Base-by-base conservation (phyloP, 805 yeast genomes). In the Candida takata region DNA sequence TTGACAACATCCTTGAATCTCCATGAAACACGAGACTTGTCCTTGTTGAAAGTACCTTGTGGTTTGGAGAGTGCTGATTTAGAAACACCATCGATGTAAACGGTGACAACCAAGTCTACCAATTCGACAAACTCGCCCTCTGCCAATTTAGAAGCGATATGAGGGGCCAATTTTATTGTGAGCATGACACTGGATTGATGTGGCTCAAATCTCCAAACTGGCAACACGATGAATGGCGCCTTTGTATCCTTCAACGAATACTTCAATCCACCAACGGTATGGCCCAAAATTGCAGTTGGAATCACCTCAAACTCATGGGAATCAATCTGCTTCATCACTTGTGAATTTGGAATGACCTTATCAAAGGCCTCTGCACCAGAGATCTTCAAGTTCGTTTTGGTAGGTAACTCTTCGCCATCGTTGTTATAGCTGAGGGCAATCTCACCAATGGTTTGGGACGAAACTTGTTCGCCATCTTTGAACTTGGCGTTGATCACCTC, bases 161-260 rank as follows among this genome's bases (percentile, higher is more conserved):
- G 60, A 4, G 76, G 76, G 33, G 74, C 62, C 41, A 83, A 67
- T 52, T 69, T 71, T 43, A 85, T 61, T 14, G 81, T 77, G 38
- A 90, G 67, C 62, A 88, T 83, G 38, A 90, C 81, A 47, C 95
- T 80, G 1, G 96, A 79, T 62, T 87, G 95, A 37, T 70, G 79
- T 14, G 71, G 70, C 57, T 88, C 96, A 54, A 81, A 82, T 52
- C 87, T 82, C 97, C 97, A 92, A 30, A 81, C 74, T 28, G 95
- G 96, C 27, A 77, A 69, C 31, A 90, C 69, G 20, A 73, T 57
- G 18, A 90, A 58, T 10, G 97, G 97, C 8, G 79, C 74, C 12
- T 62, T 55, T 39, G 67, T 62, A 36, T 66, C 62, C 28, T 69
- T 69, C 33, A 74, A 52, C 54, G 80, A 67, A 54, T 88, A 90